Base-by-base conservation (phyloP, 257 asterid species). In the Orobanche coerulescens region DNA sequence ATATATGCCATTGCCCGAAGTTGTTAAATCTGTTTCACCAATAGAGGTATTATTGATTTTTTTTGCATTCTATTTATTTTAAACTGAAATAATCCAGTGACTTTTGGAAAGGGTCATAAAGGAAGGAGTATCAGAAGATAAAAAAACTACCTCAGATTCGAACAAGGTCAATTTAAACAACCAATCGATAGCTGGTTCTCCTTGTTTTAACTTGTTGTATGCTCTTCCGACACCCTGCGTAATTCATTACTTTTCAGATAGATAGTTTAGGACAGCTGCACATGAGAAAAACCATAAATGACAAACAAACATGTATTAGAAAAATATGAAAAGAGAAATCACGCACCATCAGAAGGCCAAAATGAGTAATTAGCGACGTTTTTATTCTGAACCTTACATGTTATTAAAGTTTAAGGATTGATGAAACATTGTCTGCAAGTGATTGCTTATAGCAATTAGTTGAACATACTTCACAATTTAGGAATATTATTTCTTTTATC, bases 181-280 rank as follows among this genome's bases (percentile, higher is more conserved):
- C 63, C 98, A 90, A 74, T 85, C 95, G 14, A 88, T 78, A 44
- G 98, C 96, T 61, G 98, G 98, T 71, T 91, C 96, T 73, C 98
- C 98, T 88, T 88, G 96, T 75, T 91, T 91, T 55, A 88, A 65
- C 72, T 88, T 96, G 8, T 91, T 91, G 77, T 88, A 88, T 15
- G 98, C 95, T 78, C 83, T 88, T 40, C 95, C 98, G 16, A 75
- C 71, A 69, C 79, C 95, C 98, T 91, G 95, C 74, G 37, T 50
- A 52, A 70, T 65, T 74, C 72, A 66, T 66, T 58, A 48, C 1
- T 47, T 58, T 82, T 74, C 75, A 79, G 74, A 78, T 62, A 30
- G 69, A 66, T 68, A 63, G 51, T 58, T 50, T 62, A 69, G 68
- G 75, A 75, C 53, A 57, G 73, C 61, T 73, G 75, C 85, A 68